These are phyloP conservation scores for Dillenia suffruticosa DNA, from an alignment of 164 flowering plant species.

Conservation along the genomic window DNA sequence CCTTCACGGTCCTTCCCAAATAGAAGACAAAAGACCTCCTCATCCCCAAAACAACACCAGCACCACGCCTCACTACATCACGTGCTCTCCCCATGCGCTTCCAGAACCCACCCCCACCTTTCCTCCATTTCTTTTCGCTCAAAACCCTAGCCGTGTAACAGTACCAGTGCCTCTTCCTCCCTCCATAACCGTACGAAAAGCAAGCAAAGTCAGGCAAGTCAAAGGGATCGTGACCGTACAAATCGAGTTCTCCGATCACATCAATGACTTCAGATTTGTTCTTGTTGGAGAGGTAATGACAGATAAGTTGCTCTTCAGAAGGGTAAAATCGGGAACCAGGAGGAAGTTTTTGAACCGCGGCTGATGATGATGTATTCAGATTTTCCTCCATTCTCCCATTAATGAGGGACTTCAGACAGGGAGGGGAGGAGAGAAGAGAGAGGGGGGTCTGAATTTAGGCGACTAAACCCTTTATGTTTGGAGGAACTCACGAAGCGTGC, in stretches of 20 bases:
- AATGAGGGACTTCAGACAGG: too few relatives aligned
- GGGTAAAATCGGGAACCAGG: slow-evolving; percentile 59
- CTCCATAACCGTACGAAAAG: slow-evolving; percentile 35
- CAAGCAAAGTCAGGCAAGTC: slow-evolving; percentile 39
- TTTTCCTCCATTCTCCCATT: too few relatives aligned
- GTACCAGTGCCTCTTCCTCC: slow-evolving; percentile 51
- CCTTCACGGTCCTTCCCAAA: slow-evolving; percentile 15
- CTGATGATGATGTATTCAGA: too few relatives aligned
- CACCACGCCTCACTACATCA: slow-evolving; percentile 28
- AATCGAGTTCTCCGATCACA: slow-evolving; percentile 36
- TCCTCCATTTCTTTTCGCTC: slow-evolving; percentile 16
- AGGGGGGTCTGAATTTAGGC: too few relatives aligned
- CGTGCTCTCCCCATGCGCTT: slow-evolving; percentile 29
- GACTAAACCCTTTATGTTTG: too few relatives aligned
- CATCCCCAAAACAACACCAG: slow-evolving; percentile 34
- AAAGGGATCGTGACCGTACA: slow-evolving; percentile 41
- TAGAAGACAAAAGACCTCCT: slow-evolving; percentile 42
- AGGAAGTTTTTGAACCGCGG: slow-evolving; percentile 14
- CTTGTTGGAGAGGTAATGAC: slow-evolving; percentile 38
- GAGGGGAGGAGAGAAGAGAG: too few relatives aligned
- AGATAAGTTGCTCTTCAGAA: slow-evolving; percentile 39
- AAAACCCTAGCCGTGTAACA: slow-evolving; percentile 28
- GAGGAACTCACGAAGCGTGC: too few relatives aligned
- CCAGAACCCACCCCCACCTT: slow-evolving; percentile 48
- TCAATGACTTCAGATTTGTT: slow-evolving; percentile 19